Conservation (phyloP, 352 stramenopile species). For the Globisporangium uncinulatum region DNA sequence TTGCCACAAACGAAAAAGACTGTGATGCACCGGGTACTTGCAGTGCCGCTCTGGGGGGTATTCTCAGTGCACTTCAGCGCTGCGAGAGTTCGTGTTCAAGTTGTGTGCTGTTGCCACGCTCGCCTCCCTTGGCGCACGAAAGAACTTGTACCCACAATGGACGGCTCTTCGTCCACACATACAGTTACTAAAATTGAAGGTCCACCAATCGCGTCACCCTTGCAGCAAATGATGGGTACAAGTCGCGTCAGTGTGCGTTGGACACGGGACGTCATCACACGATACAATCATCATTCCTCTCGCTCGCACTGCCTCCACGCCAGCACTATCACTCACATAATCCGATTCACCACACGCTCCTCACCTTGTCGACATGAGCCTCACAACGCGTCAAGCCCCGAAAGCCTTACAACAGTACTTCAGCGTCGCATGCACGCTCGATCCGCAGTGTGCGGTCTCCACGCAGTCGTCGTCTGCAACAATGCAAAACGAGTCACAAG, state of each 20-base stretch:
- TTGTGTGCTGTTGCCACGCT: too few relatives aligned
- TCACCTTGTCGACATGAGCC: not conserved
- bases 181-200: not conserved
- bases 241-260: not conserved
- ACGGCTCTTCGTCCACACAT: too few relatives aligned
- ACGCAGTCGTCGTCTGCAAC: not conserved
- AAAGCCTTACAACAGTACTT: not conserved
- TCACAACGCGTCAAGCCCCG: not conserved
- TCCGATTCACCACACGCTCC: not conserved
- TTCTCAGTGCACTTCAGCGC: too few relatives aligned
- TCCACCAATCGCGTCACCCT: not conserved
- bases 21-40: too few relatives aligned
- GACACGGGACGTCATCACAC: not conserved
- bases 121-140: too few relatives aligned
- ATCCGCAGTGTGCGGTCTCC: not conserved
- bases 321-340: not conserved
- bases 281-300: not conserved
- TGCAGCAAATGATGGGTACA: slow-evolving; percentile 1
- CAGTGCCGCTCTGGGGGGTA: too few relatives aligned
- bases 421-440: not conserved
- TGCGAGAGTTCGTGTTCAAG: too few relatives aligned
- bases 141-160: too few relatives aligned
- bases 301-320: not conserved
- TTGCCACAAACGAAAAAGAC: too few relatives aligned
- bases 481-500: too few relatives aligned